Evolutionary conservation across 768 basidiomycete genomes (phyloP), one percentile per base, ranked within the genome.

Genomic region (Kwoniella pini): DNA sequence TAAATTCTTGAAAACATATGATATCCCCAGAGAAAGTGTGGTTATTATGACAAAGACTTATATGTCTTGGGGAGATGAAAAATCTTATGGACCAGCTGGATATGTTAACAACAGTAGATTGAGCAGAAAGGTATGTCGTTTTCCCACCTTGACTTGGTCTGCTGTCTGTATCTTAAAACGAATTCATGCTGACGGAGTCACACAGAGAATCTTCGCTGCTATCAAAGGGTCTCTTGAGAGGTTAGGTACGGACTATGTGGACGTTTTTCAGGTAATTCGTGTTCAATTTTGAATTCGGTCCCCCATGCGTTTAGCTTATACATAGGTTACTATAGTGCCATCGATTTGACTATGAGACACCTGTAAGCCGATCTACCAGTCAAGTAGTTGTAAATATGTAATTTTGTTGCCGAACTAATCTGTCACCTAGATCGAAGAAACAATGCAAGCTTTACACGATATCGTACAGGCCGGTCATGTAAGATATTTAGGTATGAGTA

Each of bases 41-140:
- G 88, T 91, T 13, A 83, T 90, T 15, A 82, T 90, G 81, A 89
- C 89, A 54, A 90, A 91, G 80, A 85, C 84, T 4, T 70, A 45
- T 40, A 51, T 55, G 36, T 13, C 24, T 30, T 60, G 27, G 27
- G 57, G 43, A 2, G 50, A 43, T 26, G 58, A 56, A 22, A 53
- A 61, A 38, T 21, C 11, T 30, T 44, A 57, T 43, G 30, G 57
- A 54, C 45, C 60, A 21, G 56, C 49, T 17, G 55, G 58, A 7
- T 61, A 27, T 30, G 40, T 51, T 27, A 57, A 57, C 21, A 30
- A 57, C 30, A 58, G 51, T 39, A 62, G 57, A 54, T 56, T 54
- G 39, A 42, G 15, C 22, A 45, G 68, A n/a, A 70, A 70, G 62
- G 68, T 66, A 51, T 26, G 63, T 55, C 28, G 17, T 28, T 26